These are phyloP conservation scores for Candida broadrunensis DNA, from an alignment of 805 yeast species.

Conservation along the genomic window DNA sequence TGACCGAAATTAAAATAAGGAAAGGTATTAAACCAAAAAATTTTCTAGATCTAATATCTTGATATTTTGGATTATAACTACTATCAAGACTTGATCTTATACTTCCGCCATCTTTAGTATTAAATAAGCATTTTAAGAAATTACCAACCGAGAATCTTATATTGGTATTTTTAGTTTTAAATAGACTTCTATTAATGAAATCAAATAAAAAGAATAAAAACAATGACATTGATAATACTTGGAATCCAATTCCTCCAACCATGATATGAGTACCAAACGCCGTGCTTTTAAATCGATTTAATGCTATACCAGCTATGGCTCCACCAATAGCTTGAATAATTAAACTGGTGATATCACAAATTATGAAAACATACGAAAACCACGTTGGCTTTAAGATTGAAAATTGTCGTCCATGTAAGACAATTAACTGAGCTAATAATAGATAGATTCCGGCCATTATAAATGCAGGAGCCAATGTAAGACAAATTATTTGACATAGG, in stretches of 20 bases:
- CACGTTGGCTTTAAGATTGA: slow-evolving; percentile 55
- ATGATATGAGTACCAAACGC: slow-evolving; percentile 60
- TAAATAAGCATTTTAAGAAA: slow-evolving; percentile 17
- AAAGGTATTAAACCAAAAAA: slow-evolving; percentile 43
- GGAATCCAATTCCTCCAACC: slow-evolving; percentile 77
- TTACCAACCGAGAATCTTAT: slow-evolving; percentile 22
- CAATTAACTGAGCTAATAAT: slow-evolving; percentile 62
- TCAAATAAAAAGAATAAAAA: slow-evolving; percentile 51
- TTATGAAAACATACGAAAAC: slow-evolving; percentile 62
- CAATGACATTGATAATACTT: slow-evolving; percentile 64
- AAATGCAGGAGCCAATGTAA: slow-evolving; percentile 81
- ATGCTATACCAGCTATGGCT: slow-evolving; percentile 57
- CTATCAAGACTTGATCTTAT: slow-evolving; percentile 18
- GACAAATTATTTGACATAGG: slow-evolving; percentile 61
- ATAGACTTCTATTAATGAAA: slow-evolving; percentile 43
- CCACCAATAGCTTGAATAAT: slow-evolving; percentile 76
- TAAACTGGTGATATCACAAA: slow-evolving; percentile 63
- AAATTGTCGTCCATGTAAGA: slow-evolving; percentile 53
- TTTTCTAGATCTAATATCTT: slow-evolving; percentile 27
- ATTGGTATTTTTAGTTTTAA: slow-evolving; percentile 16
- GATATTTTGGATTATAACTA: slow-evolving; percentile 32
- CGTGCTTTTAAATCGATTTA: slow-evolving; percentile 25
- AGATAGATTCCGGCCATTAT: slow-evolving; percentile 82
- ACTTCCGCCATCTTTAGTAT: slow-evolving; percentile 15
- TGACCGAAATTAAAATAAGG: slow-evolving; percentile 45